phyloP scores from a whole-genome alignment of 2,329 filamentous ascomycete species.

The Phyllosticta citribraziliensis region DNA sequence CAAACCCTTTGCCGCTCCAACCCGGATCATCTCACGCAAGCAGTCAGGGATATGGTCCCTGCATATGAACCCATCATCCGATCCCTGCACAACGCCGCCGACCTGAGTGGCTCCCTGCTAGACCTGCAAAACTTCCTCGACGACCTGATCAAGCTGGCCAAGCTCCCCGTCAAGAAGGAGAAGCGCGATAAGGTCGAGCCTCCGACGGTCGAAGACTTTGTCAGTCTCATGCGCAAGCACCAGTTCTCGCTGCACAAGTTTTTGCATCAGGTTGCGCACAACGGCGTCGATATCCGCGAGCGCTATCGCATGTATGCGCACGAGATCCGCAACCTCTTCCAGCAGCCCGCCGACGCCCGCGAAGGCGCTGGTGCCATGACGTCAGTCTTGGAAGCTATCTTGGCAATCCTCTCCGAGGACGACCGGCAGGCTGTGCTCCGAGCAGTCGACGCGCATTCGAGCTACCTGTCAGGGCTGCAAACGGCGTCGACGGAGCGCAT shows the following conservation, averaged over 20 bases:
- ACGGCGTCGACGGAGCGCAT: conserved; percentile 46
- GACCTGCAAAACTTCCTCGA: conserved; percentile 59
- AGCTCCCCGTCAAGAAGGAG: conserved; percentile 26
- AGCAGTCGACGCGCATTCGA: conserved; percentile 50
- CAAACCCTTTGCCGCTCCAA: conserved; percentile 55
- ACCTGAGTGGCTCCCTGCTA: conserved; percentile 58
- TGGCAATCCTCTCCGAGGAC: conserved; percentile 37
- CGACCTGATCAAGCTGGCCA: conserved; percentile 55
- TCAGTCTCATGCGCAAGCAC: conserved; percentile 56
- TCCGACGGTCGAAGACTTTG: conserved; percentile 63
- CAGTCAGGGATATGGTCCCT: conserved; percentile 53
- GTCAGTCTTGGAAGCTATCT: conserved; percentile 30
- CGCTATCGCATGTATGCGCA: conserved; percentile 54
- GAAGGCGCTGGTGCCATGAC: conserved; percentile 35
- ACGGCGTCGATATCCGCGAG: conserved; percentile 55
- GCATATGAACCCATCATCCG: conserved; percentile 69
- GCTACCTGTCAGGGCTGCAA: conserved; percentile 50
- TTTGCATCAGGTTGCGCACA: conserved; percentile 58
- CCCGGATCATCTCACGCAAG: conserved; percentile 63
- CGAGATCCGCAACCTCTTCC: conserved; percentile 48
- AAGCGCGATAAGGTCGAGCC: conserved; percentile 14
- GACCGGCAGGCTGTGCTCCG: conserved; percentile 38
- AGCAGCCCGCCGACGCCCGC: conserved; percentile 16
- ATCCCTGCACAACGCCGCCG: conserved; percentile 58
- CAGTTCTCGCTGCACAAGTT: conserved; percentile 56